Evolutionary conservation across 169 alveolate genomes (phyloP), one percentile per base, ranked within the genome.

Genomic region (Cryptosporidium xiaoi): DNA sequence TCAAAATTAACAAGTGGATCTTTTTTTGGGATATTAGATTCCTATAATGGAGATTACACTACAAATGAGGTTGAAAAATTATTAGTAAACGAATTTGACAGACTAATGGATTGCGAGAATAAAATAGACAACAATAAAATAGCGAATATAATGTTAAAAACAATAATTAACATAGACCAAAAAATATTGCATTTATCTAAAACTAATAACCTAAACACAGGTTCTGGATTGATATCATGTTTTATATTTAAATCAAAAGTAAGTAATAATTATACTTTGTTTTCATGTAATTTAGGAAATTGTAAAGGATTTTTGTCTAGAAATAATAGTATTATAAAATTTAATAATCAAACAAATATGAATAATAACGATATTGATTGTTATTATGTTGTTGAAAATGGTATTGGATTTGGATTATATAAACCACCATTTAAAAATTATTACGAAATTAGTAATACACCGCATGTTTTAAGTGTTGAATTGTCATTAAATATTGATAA

Each of bases 381-480:
- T 53, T 40, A 40, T 8, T 31, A 34, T 34, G 24, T 24, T 46
- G 64, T 58, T 44, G 34, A 44, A 34, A 77, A 44, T 46, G 69
- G 60, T 6, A 58, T 77, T 27, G 85, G 85, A 33, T 77, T 58
- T 34, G 85, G 85, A 40, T 20, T 77, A 13, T 62, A 58, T 77
- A 77, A 77, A 20, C 85, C 85, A 27, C 85, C 85, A 40, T 18
- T 40, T 10, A 60, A 77, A 48, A 58, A 16, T 58, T 36, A 56
- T 56, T 77, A 55, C 3, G 64, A 58, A 58, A 51, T 77, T 18
- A 51, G 18, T 40, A 77, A 77, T 77, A 50, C 62, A 20, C 85
- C 85, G 12, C 64, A 77, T 40, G 85, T 77, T 13, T 55, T 77
- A 16, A 77, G 85, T 77, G 55, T 77, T 77, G 85, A 77, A 40